Percentiles rank a stretch among this genome's conserved stretches.
Evolutionary conservation across 2,329 filamentous ascomycete species (phyloP).

Genomic region (Amphichorda felina): DNA sequence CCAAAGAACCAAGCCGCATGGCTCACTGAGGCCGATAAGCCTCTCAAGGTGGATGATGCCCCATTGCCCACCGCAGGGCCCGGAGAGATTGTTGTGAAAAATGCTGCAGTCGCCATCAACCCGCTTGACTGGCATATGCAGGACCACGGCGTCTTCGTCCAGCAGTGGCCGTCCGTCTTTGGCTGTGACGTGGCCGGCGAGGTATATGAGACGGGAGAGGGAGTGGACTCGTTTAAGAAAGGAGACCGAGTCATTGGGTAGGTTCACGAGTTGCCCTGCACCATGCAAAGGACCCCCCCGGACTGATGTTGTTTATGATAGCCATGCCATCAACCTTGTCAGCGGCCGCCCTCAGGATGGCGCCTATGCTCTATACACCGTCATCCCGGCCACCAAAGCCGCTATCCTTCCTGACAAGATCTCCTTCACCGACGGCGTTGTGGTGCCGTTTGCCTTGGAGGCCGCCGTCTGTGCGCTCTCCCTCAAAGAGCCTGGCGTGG

Average conservation of each 20-base stretch:
- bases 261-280: too few relatives aligned
- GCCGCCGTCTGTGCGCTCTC: constrained; percentile 14
- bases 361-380: too few relatives aligned
- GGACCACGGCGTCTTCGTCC: constrained; percentile 18
- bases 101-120: constrained; percentile 15
- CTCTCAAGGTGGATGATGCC: constrained; percentile 11
- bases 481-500: too few relatives aligned
- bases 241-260: constrained; percentile 18
- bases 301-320: too few relatives aligned
- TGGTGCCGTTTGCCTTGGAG: constrained; percentile 13
- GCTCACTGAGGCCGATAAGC: constrained; percentile 8
- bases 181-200: constrained; percentile 18
- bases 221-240: constrained; percentile 9
- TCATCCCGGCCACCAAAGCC: too few relatives aligned
- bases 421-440: constrained; percentile 7
- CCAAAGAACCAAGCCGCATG: constrained; percentile 11
- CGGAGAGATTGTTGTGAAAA: constrained; percentile 10
- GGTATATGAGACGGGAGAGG: constrained; percentile 13
- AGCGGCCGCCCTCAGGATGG: too few relatives aligned
- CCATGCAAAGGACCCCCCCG: too few relatives aligned
- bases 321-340: too few relatives aligned
- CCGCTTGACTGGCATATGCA: constrained; percentile 15
- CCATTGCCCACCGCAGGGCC: constrained; percentile 9
- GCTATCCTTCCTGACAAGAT: constrained; percentile 14
- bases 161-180: constrained; percentile 15